These are phyloP conservation scores for Rhizophlyctis rosea DNA, from an alignment of 192 early-diverging fungal genomes.

Conservation along the genomic window DNA sequence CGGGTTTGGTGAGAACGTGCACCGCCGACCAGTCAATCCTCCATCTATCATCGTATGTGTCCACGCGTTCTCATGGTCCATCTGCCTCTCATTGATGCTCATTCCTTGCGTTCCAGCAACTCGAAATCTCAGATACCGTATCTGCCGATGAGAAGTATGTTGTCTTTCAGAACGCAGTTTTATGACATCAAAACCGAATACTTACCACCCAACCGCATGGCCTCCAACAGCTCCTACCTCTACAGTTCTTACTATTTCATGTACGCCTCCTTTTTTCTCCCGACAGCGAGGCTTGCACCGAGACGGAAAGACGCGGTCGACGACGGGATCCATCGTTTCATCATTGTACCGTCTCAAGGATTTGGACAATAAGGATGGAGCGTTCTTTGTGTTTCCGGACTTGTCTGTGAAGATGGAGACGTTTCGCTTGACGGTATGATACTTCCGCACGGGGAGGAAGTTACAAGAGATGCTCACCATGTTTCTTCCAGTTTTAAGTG, in stretches of 20 bases:
- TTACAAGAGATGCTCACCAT: no score
- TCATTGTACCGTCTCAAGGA: conserved; percentile 89
- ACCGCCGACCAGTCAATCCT: conserved; percentile 76
- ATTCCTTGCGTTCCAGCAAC: conserved; percentile 23
- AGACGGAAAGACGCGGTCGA: conserved; percentile 86
- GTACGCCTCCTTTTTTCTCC: conserved; percentile 90
- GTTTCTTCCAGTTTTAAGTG: conserved; percentile 72
- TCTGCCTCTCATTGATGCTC: background rate
- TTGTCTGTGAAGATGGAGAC: conserved; percentile 87
- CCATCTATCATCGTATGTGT: conserved; percentile 62
- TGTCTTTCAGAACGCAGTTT: no score
- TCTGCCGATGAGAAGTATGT: conserved; percentile 21
- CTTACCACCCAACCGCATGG: no score
- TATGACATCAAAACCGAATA: no score
- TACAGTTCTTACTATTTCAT: conserved; percentile 94
- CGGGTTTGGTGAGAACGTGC: conserved; percentile 88
- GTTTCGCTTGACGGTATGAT: conserved; percentile 45
- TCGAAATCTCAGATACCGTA: conserved; percentile 21
- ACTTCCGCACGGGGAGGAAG: no score
- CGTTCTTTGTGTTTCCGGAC: conserved; percentile 97
- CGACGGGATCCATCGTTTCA: conserved; percentile 92
- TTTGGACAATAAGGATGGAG: conserved; percentile 81
- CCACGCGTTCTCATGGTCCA: background rate
- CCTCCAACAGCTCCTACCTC: conserved; percentile 31
- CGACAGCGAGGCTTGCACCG: conserved; percentile 73